Base-by-base conservation (phyloP, 2,329 filamentous ascomycete species). In the Capronia coronata region DNA sequence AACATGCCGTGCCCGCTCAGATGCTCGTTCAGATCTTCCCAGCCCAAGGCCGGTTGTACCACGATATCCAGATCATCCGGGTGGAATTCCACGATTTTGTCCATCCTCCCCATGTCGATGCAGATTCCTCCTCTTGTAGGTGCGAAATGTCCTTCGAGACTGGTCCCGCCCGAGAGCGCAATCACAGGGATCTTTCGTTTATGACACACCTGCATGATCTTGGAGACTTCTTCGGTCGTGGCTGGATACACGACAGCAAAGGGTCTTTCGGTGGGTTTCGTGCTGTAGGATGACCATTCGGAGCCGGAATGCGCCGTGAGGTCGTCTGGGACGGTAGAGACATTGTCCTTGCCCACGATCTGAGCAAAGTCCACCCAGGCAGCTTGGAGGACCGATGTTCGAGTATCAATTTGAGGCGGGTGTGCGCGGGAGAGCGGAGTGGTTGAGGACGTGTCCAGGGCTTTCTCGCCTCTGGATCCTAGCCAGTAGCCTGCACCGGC, bases 201-300 rank as follows among this genome's bases (percentile, higher is more conserved):
- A 66, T 94, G 87, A 71, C 90, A 95, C 48, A 95, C 71, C 71
- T 91, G 90, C 83, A 94, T 91, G 52, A 96, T 80, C 55, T 76
- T 73, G n/a, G 85, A 84, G 7, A 94, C 88, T 60, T 96, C 84
- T 57, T 90, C 84, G 1, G 90, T 96, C 29, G 76, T 80, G 37
- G 70, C 73, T 0, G 89, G 90, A 64, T 83, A 91, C 34, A 94
- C 77, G 44, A 96, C 75, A 65, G 88, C 61, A 58, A 75, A 75
- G 1, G 71, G 71, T 43, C 63, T 66, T 54, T 75, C 72, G 30
- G 61, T 59, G 10, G 67, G 64, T 54, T 71, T 71, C 6, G 58
- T 60, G 1, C 46, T 48, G 50, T 75, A 75, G 2, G 79, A 78
- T 11, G 78, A 82, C 79, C 79, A 84, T 52, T 80, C 78, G 1